Evolutionary conservation across 257 asterid genomes (phyloP).

Genomic region (Striga asiatica): DNA sequence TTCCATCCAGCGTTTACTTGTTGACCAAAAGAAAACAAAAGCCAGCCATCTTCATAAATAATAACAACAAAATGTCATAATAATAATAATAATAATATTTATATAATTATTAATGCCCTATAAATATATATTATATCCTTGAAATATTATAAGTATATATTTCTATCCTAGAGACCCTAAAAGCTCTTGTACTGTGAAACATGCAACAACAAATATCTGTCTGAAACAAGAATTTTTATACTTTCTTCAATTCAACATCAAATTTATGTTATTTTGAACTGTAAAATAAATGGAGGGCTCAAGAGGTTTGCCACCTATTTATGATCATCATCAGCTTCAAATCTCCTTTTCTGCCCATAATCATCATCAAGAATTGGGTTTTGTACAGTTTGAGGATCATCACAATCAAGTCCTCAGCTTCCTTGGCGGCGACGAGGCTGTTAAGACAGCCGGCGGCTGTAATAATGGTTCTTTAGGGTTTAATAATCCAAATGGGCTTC

Average conservation of each 20-base stretch:
- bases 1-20: conserved; percentile 27
- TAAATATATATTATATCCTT: not conserved
- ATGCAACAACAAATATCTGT: conserved; percentile 38
- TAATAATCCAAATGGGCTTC: conserved; percentile 29
- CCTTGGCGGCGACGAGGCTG: conserved; percentile 30
- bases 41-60: not conserved
- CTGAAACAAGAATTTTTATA: not conserved
- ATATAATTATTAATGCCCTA: not conserved
- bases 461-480: conserved; percentile 48
- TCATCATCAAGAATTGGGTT: conserved; percentile 54
- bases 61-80: not conserved
- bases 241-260: conserved; percentile 30
- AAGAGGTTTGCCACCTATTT: conserved; percentile 44
- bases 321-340: conserved; percentile 42
- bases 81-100: not conserved
- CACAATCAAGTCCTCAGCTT: conserved; percentile 51
- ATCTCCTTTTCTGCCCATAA: conserved; percentile 24
- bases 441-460: conserved; percentile 14
- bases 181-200: conserved; percentile 29
- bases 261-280: conserved; percentile 14
- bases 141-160: not conserved
- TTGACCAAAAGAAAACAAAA: conserved; percentile 29
- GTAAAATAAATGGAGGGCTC: conserved; percentile 41
- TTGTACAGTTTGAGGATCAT: conserved; percentile 58
- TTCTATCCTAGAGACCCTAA: conserved; percentile 7